Evolutionary conservation across 1,284 basidiomycete genomes (phyloP), one percentile per base, ranked within the genome.

Genomic region (Ceratobasidium sp.): DNA sequence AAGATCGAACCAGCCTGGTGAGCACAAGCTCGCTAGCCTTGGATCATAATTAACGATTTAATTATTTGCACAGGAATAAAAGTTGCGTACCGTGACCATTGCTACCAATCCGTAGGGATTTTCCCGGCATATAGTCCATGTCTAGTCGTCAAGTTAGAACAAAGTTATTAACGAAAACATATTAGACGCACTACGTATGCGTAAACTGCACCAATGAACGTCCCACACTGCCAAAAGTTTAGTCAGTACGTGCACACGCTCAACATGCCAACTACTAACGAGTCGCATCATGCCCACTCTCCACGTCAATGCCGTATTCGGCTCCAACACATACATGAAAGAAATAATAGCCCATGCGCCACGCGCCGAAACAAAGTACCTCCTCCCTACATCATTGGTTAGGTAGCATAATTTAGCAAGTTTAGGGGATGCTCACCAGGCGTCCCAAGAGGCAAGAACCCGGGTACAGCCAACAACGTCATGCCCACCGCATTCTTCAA

Each of bases 41-140:
- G 13, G 7, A 17, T 17, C 15, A 45, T 38, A 31, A 5, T 62
- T 13, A 40, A 31, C 27, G 15, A 38, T 22, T 13, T 34, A 17
- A 60, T 29, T 47, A 3, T 20, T 22, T 12, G 27, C 13, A 45
- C 3, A 31, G 12, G 17, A 34, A 22, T 3, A 40, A 38, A 34
- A 20, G 1, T 72, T 1, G 27, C 64, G 0, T 10, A 83, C 82
- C 17, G 82, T 82, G 47, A 82, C 75, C 74, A 83, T 72, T 20
- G 75, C 73, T 5, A 83, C 81, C n/a, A 85, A 72, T 5, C 78
- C 83, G 72, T 82, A 83, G 5, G 84, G 80, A 72, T 85, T 84
- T n/a, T 42, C 27, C 31, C 64, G 42, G 64, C 64, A 67, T 54
- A 67, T 67, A 32, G 52, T 52, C 64, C 64, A 67, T 13, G 64